A percentile compares a stretch with the other conserved stretches of the same genome.
These are phyloP conservation scores for Pleurotus pulmonarius DNA, from an alignment of 768 basidiomycete genomes.

Conservation along the genomic window DNA sequence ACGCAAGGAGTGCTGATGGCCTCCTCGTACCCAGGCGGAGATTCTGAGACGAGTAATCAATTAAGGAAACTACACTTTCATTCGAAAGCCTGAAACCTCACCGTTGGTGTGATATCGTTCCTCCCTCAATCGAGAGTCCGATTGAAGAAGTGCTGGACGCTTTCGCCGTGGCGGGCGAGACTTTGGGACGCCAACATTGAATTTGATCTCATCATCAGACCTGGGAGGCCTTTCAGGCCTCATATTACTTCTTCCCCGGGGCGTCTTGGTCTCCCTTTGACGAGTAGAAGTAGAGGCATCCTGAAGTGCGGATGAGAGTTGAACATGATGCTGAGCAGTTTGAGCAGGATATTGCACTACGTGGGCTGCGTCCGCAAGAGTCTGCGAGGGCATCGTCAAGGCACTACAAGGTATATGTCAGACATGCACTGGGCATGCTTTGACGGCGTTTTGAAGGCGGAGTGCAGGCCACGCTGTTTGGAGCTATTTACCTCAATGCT, in stretches of 20 bases:
- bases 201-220: constrained; percentile 42
- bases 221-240: constrained; percentile 36
- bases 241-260: constrained; percentile 31
- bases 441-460: constrained; percentile 9
- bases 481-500: not conserved
- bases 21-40: constrained; percentile 75
- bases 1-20: constrained; percentile 47
- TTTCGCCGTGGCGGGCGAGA: constrained; percentile 21
- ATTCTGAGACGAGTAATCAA: constrained; percentile 18
- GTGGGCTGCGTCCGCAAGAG: constrained; percentile 45
- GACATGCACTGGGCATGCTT: constrained; percentile 7
- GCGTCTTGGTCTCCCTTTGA: constrained; percentile 34
- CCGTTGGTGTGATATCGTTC: not conserved
- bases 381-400: constrained; percentile 18
- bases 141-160: constrained; percentile 12
- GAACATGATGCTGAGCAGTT: constrained; percentile 49
- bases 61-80: not conserved
- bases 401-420: constrained; percentile 7
- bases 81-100: not conserved
- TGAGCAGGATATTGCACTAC: constrained; percentile 59
- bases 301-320: constrained; percentile 43
- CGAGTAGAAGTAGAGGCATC: constrained; percentile 49
- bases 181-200: constrained; percentile 37
- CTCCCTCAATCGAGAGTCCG: not conserved
- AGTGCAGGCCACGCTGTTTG: constrained; percentile 1